Evolutionary conservation across 345 rosid species (phyloP), one percentile per base, ranked within the genome.

Genomic region (Acer negundo): DNA sequence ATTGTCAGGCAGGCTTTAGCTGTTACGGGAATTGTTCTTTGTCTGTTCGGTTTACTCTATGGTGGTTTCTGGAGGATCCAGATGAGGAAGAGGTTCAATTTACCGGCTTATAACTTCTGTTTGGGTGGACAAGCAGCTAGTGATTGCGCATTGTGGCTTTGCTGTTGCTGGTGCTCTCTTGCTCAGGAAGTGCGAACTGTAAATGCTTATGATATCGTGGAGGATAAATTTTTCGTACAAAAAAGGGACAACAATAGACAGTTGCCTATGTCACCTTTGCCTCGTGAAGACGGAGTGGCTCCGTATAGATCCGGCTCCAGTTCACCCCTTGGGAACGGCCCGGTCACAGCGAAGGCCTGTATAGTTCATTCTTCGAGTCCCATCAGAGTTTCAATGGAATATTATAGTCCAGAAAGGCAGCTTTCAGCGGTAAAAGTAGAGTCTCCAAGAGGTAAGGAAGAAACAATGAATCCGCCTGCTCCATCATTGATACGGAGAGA

Each of bases 41-140:
- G 98, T 81, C 47, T 68, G 55, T 95, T 93, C 20, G 99, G 99
- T 76, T 84, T 95, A 65, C 90, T 93, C 22, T 93, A 93, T 47
- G 99, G 98, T 73, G 99, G 99, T 31, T 95, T 95, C 79, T 95
- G 99, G 99, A 90, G 99, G 82, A 92, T 95, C 24, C 98, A 95
- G 74, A 89, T 92, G 91, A 88, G 99, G 77, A 95, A 90, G 82
- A 86, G 98, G 68, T 93, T 81, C 77, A 92, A 91, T 61, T 79
- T 95, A 69, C 98, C 98, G 5, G 73, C 93, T 61, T 95, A 89
- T 74, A 78, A 86, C 62, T 95, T 92, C 83, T 93, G 99, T 62
- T 93, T 79, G 1, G 94, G 96, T 5, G 71, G 82, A 56, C 84
- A 93, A 0, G 83, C 79, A 8, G 65, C 84, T 63, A 77, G 93